Evolutionary conservation across 257 asterid genomes (phyloP), one percentile per base, ranked within the genome.

Genomic region (Mentha longifolia): DNA sequence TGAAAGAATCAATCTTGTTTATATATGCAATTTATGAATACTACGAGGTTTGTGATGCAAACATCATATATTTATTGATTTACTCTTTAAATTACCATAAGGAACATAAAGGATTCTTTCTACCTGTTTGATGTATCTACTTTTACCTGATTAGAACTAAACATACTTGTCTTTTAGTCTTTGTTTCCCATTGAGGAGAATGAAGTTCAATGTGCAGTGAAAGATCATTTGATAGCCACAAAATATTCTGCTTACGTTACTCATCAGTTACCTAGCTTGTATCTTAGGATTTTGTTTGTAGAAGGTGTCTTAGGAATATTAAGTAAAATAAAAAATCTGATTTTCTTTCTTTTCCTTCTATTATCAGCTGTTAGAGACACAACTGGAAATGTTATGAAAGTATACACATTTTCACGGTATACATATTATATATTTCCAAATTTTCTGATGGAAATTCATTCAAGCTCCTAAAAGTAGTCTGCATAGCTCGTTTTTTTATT

Each of bases 81-180:
- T 51, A 46, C 60, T 45, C 52, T 60, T 30, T 30, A 16, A 42
- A 47, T 77, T 57, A 43, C 54, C 33, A 33, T 37, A 16, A 42
- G 46, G 54, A 59, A 37, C 30, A 5, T 55, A 45, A 54, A 47
- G 47, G 37, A 19, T 30, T 47, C 66, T 55, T 64, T 63, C 37
- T 75, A 9, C 55, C 57, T 62, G 57, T 72, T 63, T 72, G 63
- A 47, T 57, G 20, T 52, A 25, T 33, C 62, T 42, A 62, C 43
- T 7, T 20, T 65, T 46, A 65, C 28, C 59, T 41, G 35, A 47
- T 31, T 30, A 39, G 70, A 59, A 51, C 33, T 60, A 52, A 15
- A 13, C 64, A 14, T 37, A 59, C 33, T 61, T 79, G 66, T 42
- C 31, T 46, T 35, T 35, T 9, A 5, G 39, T 35, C 39, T 35